Base-by-base conservation (phyloP, 768 basidiomycete genomes). In the Sistotremastrum niveocremeum region DNA sequence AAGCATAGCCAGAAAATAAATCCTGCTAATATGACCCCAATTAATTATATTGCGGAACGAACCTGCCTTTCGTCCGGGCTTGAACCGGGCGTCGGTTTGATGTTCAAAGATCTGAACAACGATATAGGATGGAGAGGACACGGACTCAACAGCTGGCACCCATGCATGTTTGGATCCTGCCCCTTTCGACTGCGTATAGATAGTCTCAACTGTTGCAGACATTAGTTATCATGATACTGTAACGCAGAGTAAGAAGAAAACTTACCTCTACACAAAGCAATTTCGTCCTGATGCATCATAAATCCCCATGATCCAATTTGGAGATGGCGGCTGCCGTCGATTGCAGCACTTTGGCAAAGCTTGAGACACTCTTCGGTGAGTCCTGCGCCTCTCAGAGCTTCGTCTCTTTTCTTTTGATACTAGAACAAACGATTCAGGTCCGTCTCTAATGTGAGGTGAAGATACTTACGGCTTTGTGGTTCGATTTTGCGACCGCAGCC, bases 31-130 rank as follows among this genome's bases (percentile, higher is more conserved):
- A n/a, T n/a, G n/a, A n/a, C n/a, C n/a, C n/a, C n/a, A n/a, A n/a
- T n/a, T n/a, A n/a, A n/a, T n/a, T n/a, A n/a, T n/a, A n/a, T n/a
- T n/a, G n/a, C n/a, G n/a, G n/a, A n/a, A n/a, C n/a, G n/a, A n/a
- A n/a, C n/a, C n/a, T n/a, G n/a, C n/a, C n/a, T n/a, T n/a, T n/a
- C n/a, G n/a, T n/a, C n/a, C n/a, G n/a, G n/a, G n/a, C n/a, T n/a
- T n/a, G n/a, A n/a, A n/a, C n/a, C n/a, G n/a, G n/a, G n/a, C n/a
- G n/a, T n/a, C n/a, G n/a, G n/a, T n/a, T n/a, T n/a, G n/a, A n/a
- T 54, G 47, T 37, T 56, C 46, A 33, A 49, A 57, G 29, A 56
- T 31, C 38, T 58, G 58, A 9, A 56, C 50, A 6, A 40, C 52
- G 6, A 55, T 10, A 32, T 56, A 52, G 8, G 56, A 56, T 1